Evolutionary conservation across 2,329 filamentous ascomycete species (phyloP), one percentile per base, ranked within the genome.

Genomic region (Volutella citrinella): DNA sequence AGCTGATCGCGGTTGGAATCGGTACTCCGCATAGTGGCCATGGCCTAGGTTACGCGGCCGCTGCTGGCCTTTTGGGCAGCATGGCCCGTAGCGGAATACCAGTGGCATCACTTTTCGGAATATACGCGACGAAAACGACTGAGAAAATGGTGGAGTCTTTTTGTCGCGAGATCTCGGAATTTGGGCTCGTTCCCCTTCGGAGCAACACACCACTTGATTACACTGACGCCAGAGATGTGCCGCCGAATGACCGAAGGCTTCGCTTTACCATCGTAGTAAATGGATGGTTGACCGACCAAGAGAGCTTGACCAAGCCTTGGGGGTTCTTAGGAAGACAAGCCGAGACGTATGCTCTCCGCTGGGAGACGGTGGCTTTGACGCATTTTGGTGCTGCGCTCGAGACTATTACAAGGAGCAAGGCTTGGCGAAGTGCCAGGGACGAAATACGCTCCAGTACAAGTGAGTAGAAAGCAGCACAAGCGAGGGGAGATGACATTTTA

Each of bases 121-220:
- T 93, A n/a, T 95, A 94, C 55, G 86, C 86, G 26, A 81, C 83
- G 2, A 78, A 82, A 21, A 90, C 95, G 72, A 86, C 85, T 1
- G 80, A 82, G 32, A 83, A 89, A 57, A 87, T 90, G 72, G 85
- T 96, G 72, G 87, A 95, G 45, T 73, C 82, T n/a, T 95, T 94
- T 57, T 77, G 84, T 10, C 81, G 80, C 48, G 88, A 95, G 45
- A 82, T 97, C 12, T 80, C 87, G 50, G 90, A 97, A 54, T 95
- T 96, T 60, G 87, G 80, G 1, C 87, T 97, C 51, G 63, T 95
- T 10, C 86, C 88, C 1, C 69, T 95, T 12, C 77, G 80, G 32
- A 74, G 75, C 11, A 55, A 65, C 9, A 30, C 38, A 9, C 38
- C 40, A 7, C 47, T 44, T 19, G 65, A 72, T 22, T 59, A 68